These are phyloP conservation scores for Aquanectria penicillioides DNA, from an alignment of 2,329 filamentous ascomycete genomes.

Conservation along the genomic window DNA sequence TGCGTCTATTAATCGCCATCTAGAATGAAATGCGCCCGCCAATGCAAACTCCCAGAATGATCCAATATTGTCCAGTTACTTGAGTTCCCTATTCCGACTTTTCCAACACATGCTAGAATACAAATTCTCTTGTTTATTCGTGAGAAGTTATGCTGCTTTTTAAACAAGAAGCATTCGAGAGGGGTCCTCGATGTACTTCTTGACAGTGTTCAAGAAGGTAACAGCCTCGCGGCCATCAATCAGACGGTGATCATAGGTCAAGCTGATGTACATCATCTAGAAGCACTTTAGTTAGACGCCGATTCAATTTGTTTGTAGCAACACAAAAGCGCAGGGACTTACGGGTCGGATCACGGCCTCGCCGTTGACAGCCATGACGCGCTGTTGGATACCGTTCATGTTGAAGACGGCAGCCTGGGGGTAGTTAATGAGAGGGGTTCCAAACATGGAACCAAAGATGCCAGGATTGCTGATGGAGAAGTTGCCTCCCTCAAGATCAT, in stretches of 20 bases:
- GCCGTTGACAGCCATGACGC: constrained; percentile 67
- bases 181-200: constrained; percentile 50
- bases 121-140: constrained; percentile 14
- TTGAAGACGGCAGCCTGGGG: constrained; percentile 74
- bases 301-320: constrained; percentile 19
- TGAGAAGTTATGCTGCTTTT: too few relatives aligned
- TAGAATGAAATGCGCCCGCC: constrained; percentile 25
- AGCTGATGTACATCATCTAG: constrained; percentile 59
- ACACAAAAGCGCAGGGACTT: constrained; percentile 9
- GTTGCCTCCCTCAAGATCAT: constrained; percentile 80
- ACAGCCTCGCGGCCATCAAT: constrained; percentile 70
- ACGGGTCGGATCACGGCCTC: constrained; percentile 52
- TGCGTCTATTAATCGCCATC: constrained; percentile 12
- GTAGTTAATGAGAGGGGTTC: constrained; percentile 79
- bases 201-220: constrained; percentile 59
- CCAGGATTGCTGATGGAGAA: constrained; percentile 85
- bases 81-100: background rate
- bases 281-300: background rate
- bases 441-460: constrained; percentile 67
- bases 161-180: constrained; percentile 62
- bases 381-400: constrained; percentile 65
- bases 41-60: constrained; percentile 21
- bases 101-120: constrained; percentile 27
- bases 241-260: constrained; percentile 63
- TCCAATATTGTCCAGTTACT: constrained; percentile 7